Evolutionary conservation across 2,329 filamentous ascomycete genomes (phyloP).

Genomic region (Aspergillus sp.): DNA sequence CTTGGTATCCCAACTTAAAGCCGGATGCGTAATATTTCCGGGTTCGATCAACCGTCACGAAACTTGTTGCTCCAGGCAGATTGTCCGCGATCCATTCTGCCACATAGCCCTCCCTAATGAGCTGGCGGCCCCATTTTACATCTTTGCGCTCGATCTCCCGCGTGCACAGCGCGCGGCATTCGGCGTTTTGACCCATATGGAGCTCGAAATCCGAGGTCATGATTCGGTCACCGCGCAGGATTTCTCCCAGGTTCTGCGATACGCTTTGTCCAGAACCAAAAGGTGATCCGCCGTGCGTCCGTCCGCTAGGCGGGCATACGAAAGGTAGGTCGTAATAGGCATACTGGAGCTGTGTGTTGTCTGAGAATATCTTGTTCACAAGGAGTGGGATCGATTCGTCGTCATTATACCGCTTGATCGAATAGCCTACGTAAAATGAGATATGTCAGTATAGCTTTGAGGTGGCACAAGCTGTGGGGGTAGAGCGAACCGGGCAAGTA

Average conservation of each 20-base stretch:
- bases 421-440: conserved; percentile 63
- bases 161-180: conserved; percentile 72
- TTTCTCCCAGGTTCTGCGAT: conserved; percentile 80
- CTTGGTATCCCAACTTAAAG: conserved; percentile 82
- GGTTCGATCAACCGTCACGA: conserved; percentile 80
- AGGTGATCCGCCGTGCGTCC: conserved; percentile 63
- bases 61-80: conserved; percentile 82
- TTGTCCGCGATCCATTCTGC: conserved; percentile 94
- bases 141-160: conserved; percentile 64
- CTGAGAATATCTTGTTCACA: conserved; percentile 89
- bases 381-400: conserved; percentile 78
- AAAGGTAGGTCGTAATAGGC: conserved; percentile 87
- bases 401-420: conserved; percentile 75
- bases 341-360: conserved; percentile 87
- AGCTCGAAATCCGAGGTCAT: conserved; percentile 81
- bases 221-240: conserved; percentile 83
- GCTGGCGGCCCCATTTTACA: conserved; percentile 65
- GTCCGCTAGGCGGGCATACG: conserved; percentile 75
- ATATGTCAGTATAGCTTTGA: conserved; percentile 11
- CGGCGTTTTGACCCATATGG: conserved; percentile 71
- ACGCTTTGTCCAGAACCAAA: conserved; percentile 75
- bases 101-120: conserved; percentile 79
- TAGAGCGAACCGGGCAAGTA: conserved; percentile 74
- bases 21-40: conserved; percentile 87
- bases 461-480: background rate